These are phyloP conservation scores for Glycine tomentella DNA, from an alignment of 306 rosid genomes.

Conservation along the genomic window DNA sequence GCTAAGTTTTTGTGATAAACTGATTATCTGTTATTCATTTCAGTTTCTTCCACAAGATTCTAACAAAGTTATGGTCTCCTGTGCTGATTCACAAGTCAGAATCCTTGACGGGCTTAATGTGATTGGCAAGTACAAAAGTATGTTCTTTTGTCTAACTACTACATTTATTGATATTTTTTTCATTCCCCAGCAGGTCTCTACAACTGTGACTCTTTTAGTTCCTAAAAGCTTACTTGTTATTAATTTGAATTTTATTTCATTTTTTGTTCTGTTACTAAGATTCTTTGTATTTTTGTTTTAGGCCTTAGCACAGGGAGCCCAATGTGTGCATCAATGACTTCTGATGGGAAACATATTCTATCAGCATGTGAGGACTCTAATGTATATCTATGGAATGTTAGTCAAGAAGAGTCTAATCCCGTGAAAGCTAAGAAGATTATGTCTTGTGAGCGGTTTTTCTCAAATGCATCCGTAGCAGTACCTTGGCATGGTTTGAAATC, in stretches of 20 bases:
- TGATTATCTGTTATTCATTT: constrained; percentile 43
- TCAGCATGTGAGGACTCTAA: constrained; percentile 89
- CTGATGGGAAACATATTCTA: constrained; percentile 92
- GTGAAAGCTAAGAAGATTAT: constrained; percentile 51
- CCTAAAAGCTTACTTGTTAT: background rate
- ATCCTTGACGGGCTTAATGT: constrained; percentile 78
- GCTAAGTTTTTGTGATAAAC: constrained; percentile 7
- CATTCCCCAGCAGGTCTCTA: background rate
- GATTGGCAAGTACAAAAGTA: constrained; percentile 86
- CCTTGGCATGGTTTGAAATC: constrained; percentile 69
- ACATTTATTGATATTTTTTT: constrained; percentile 16
- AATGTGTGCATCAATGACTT: constrained; percentile 74
- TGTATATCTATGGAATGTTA: constrained; percentile 82
- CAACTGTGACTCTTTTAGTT: constrained; percentile 1
- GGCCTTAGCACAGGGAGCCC: constrained; percentile 71
- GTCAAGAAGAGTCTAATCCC: constrained; percentile 48
- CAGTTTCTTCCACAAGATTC: constrained; percentile 84
- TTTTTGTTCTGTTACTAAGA: constrained; percentile 42
- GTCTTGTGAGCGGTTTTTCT: constrained; percentile 61
- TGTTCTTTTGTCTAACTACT: constrained; percentile 37
- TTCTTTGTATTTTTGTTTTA: constrained; percentile 47
- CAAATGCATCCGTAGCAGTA: constrained; percentile 62
- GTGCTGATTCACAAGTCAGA: constrained; percentile 89
- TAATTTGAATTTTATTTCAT: constrained; percentile 17
- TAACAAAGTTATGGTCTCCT: constrained; percentile 80